Percentiles rank a stretch among this genome's conserved stretches.
These are phyloP conservation scores for Penstemon barbatus DNA, from an alignment of 257 asterid species.

Conservation along the genomic window DNA sequence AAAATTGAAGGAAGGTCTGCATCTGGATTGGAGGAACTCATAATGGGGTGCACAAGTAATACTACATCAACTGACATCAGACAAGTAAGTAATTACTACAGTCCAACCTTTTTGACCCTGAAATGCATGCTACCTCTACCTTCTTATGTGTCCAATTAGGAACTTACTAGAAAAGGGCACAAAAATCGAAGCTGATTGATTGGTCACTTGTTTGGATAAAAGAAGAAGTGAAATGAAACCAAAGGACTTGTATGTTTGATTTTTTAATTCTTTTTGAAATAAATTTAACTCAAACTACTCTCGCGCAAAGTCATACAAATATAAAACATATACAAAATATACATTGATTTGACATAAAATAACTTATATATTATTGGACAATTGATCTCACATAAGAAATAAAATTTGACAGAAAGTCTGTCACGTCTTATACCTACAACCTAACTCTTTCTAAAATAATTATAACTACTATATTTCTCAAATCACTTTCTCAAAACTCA, in stretches of 20 bases:
- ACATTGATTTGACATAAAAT: not conserved
- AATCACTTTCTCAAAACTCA: too few relatives aligned
- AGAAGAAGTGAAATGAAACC: not conserved
- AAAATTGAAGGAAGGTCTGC: slow-evolving; percentile 80
- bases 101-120: not conserved
- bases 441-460: too few relatives aligned
- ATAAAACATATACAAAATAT: not conserved
- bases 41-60: slow-evolving; percentile 57
- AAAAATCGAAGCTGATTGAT: not conserved
- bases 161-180: not conserved
- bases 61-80: slow-evolving; percentile 44
- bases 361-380: too few relatives aligned
- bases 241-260: not conserved
- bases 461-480: too few relatives aligned
- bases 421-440: too few relatives aligned
- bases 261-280: not conserved
- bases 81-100: slow-evolving; percentile 41
- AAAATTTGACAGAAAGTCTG: too few relatives aligned
- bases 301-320: too few relatives aligned
- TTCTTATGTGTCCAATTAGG: not conserved
- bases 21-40: slow-evolving; percentile 73
- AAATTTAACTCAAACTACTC: too few relatives aligned
- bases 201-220: not conserved
- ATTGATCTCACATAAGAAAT: too few relatives aligned
- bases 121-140: slow-evolving; percentile 1